These are phyloP conservation scores for Lentinula boryana DNA, from an alignment of 768 basidiomycete genomes.

Conservation along the genomic window DNA sequence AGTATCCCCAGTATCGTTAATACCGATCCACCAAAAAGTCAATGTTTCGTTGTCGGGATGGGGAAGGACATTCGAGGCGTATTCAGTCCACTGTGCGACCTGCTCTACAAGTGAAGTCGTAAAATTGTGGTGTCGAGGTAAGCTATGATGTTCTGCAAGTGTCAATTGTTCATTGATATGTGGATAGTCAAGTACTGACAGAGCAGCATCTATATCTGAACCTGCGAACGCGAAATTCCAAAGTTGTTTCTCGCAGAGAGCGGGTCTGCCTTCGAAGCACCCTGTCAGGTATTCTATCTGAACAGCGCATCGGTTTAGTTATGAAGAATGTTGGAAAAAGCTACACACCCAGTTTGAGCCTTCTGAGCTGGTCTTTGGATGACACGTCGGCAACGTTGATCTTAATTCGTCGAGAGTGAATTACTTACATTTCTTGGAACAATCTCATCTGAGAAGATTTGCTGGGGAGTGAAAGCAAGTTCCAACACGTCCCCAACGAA, in stretches of 20 bases:
- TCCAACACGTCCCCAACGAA: conserved; percentile 44
- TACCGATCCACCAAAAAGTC: conserved; percentile 54
- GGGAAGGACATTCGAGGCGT: conserved; percentile 37
- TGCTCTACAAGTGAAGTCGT: conserved; percentile 42
- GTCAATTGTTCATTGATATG: background rate
- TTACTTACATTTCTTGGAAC: conserved; percentile 34
- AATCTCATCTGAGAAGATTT: conserved; percentile 38
- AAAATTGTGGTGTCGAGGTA: conserved; percentile 42
- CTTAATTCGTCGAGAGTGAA: background rate
- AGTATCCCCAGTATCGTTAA: conserved; percentile 48
- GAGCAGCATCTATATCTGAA: conserved; percentile 34
- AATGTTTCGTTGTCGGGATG: conserved; percentile 37
- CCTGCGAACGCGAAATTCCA: conserved; percentile 57
- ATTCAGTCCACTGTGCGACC: conserved; percentile 42
- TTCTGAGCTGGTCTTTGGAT: conserved; percentile 43
- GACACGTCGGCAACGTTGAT: background rate
- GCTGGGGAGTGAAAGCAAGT: conserved; percentile 33
- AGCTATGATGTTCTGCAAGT: conserved; percentile 16
- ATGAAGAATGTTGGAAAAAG: background rate
- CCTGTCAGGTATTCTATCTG: conserved; percentile 50
- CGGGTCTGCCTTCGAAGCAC: conserved; percentile 39
- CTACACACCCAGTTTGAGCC: conserved; percentile 44
- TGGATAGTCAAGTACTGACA: conserved; percentile 20
- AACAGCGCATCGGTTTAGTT: background rate
- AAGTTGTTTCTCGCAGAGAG: conserved; percentile 36